Percentiles rank a stretch among this genome's conserved stretches.
These are phyloP conservation scores for Podosphaera aphanis DNA, from an alignment of 2,329 filamentous ascomycete genomes.

Conservation along the genomic window DNA sequence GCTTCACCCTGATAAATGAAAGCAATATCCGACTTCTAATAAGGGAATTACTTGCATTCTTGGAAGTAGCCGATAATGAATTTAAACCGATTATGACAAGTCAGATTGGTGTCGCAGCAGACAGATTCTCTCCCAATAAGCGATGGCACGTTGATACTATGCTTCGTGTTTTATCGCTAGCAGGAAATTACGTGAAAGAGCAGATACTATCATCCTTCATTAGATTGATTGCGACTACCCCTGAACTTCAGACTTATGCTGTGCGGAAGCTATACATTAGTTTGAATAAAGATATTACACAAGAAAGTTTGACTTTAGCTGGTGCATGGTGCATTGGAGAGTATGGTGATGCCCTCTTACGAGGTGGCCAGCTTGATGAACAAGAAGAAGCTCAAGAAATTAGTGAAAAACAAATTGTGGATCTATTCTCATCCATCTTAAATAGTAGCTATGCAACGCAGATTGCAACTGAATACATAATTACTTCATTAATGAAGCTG, in stretches of 20 bases:
- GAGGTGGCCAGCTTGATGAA: slow-evolving; percentile 82
- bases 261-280: slow-evolving; percentile 84
- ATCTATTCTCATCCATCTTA: slow-evolving; percentile 76
- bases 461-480: slow-evolving; percentile 82
- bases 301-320: slow-evolving; percentile 81
- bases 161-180: slow-evolving; percentile 75
- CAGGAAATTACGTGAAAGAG: slow-evolving; percentile 92
- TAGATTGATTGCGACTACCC: slow-evolving; percentile 77
- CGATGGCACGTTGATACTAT: slow-evolving; percentile 98
- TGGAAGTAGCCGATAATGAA: slow-evolving; percentile 92
- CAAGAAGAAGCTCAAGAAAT: slow-evolving; percentile 58
- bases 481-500: slow-evolving; percentile 84
- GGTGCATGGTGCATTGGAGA: slow-evolving; percentile 96
- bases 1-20: slow-evolving; percentile 95
- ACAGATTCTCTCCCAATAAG: slow-evolving; percentile 89
- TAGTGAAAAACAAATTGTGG: slow-evolving; percentile 71
- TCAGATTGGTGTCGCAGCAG: slow-evolving; percentile 90
- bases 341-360: slow-evolving; percentile 75
- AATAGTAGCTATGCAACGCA: slow-evolving; percentile 89
- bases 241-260: slow-evolving; percentile 86
- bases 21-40: slow-evolving; percentile 86
- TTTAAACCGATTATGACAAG: slow-evolving; percentile 98
- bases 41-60: slow-evolving; percentile 74
- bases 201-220: slow-evolving; percentile 94
- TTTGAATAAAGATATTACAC: slow-evolving; percentile 88